These are phyloP conservation scores for Aspergillus ellipticus DNA, from an alignment of 495 filamentous ascomycete species.

Conservation along the genomic window DNA sequence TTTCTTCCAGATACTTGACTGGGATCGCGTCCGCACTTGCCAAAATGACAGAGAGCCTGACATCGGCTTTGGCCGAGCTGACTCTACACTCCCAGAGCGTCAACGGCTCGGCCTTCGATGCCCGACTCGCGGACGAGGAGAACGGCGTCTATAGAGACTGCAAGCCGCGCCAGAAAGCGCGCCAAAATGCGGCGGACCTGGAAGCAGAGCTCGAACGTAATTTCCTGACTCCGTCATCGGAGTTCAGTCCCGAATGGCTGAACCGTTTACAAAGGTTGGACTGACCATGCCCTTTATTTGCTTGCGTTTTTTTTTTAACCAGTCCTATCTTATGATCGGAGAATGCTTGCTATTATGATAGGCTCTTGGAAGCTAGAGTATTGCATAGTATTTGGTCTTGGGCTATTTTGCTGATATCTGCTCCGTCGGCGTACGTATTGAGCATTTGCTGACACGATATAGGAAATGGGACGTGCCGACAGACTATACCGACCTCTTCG, in stretches of 20 bases:
- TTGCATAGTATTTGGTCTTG: neutral
- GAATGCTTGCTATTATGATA: neutral
- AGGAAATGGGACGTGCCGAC: slow-evolving; percentile 79
- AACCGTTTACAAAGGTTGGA: slow-evolving; percentile 76
- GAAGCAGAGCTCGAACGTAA: slow-evolving; percentile 68
- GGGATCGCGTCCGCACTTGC: neutral
- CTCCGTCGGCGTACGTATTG: neutral
- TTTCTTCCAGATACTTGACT: neutral
- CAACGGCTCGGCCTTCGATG: slow-evolving; percentile 27
- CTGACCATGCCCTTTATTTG: neutral
- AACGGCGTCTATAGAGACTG: slow-evolving; percentile 23
- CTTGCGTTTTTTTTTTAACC: neutral
- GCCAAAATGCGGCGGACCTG: slow-evolving; percentile 50
- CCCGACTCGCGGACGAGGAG: slow-evolving; percentile 33
- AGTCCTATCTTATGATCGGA: neutral
- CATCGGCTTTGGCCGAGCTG: slow-evolving; percentile 29
- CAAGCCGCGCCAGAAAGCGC: slow-evolving; percentile 53
- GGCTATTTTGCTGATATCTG: neutral
- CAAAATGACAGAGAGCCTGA: slow-evolving; percentile 27
- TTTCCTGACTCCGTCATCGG: slow-evolving; percentile 71
- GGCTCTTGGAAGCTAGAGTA: neutral
- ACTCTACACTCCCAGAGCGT: slow-evolving; percentile 23
- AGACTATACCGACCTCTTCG: slow-evolving; percentile 75
- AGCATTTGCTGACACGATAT: slow-evolving; percentile 15
- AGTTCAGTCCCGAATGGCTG: slow-evolving; percentile 79